Evolutionary conservation across 345 rosid species (phyloP).

Genomic region (Syzygium oleosum): DNA sequence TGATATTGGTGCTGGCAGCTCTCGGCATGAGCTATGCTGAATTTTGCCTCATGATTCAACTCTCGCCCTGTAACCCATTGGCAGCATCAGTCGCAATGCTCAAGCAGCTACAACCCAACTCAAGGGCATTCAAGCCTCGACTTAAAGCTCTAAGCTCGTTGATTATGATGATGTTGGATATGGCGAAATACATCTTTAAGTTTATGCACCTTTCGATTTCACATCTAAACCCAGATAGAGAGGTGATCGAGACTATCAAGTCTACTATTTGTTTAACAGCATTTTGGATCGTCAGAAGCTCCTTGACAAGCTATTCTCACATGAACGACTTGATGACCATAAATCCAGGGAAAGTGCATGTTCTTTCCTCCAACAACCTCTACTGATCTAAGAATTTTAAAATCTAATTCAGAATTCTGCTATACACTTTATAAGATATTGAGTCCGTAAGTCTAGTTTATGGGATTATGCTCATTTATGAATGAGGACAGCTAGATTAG

Average conservation of each 20-base stretch:
- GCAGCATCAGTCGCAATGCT: conserved; percentile 52
- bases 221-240: conserved; percentile 27
- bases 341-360: conserved; percentile 54
- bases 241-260: conserved; percentile 29
- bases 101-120: conserved; percentile 36
- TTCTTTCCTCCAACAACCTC: conserved; percentile 21
- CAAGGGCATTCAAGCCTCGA: conserved; percentile 32
- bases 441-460: background rate
- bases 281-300: conserved; percentile 56
- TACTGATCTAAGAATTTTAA: conserved; percentile 1
- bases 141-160: conserved; percentile 43
- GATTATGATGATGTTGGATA: conserved; percentile 38
- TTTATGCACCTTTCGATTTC: conserved; percentile 41
- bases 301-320: conserved; percentile 47
- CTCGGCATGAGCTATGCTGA: conserved; percentile 52
- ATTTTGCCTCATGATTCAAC: conserved; percentile 45
- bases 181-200: conserved; percentile 43
- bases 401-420: conserved; percentile 1
- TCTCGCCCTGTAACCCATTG: conserved; percentile 30
- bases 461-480: background rate
- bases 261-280: conserved; percentile 41
- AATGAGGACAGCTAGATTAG: background rate
- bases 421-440: background rate
- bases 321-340: conserved; percentile 31
- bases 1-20: conserved; percentile 58